A percentile compares a stretch with the other conserved stretches of the same genome.
These are phyloP conservation scores for Ocimum tenuiflorum DNA, from an alignment of 257 asterid genomes.

Conservation along the genomic window DNA sequence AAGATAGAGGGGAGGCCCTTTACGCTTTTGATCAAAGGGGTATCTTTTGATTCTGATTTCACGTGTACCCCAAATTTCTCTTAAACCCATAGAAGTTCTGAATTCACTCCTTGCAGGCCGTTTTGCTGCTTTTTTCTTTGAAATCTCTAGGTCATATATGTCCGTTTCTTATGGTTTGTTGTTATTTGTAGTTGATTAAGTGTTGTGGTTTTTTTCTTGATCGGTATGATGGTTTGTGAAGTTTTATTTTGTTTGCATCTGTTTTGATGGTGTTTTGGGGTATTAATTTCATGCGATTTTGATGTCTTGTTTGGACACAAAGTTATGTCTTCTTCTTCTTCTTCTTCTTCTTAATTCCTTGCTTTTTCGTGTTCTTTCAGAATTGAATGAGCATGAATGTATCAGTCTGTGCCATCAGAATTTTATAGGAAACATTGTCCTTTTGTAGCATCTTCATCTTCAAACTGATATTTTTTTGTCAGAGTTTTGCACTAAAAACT, in stretches of 20 bases:
- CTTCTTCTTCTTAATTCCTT: background rate
- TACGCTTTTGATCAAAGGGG: constrained; percentile 26
- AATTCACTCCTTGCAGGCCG: background rate
- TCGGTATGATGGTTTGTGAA: background rate
- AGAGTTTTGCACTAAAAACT: background rate
- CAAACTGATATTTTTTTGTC: background rate
- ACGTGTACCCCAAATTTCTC: constrained; percentile 21
- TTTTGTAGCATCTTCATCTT: background rate
- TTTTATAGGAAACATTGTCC: background rate
- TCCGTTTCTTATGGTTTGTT: background rate
- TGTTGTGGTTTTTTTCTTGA: background rate
- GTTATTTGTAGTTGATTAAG: background rate
- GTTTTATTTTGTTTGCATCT: background rate
- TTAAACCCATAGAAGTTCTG: constrained; percentile 18
- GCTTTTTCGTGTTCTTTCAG: background rate
- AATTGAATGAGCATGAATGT: background rate
- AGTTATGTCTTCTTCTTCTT: background rate
- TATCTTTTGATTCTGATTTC: constrained; percentile 23
- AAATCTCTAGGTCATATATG: constrained; percentile 15
- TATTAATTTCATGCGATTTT: background rate
- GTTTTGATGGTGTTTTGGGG: background rate
- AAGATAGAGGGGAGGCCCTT: constrained; percentile 11
- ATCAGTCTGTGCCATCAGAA: too few relatives aligned
- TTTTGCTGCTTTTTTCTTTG: background rate
- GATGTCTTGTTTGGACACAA: background rate